A percentile compares a stretch with the other conserved stretches of the same genome.
Conservation (phyloP, 1,139 yeast species). For the Kodamaea sp. region DNA sequence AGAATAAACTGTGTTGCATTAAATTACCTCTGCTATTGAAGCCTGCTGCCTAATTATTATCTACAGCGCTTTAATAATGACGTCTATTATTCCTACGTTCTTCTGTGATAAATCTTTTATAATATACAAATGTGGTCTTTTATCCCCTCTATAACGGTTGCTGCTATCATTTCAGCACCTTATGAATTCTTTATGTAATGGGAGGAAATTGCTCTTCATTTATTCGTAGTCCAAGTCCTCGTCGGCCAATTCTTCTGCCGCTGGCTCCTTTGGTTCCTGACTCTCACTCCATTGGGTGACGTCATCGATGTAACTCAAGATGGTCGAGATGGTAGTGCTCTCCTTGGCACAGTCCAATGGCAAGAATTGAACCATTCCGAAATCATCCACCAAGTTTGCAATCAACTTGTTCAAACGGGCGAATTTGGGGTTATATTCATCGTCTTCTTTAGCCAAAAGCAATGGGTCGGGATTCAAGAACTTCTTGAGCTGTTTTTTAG, state of each 20-base stretch:
- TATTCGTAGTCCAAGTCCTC: conserved; percentile 15
- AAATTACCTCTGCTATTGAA: no score
- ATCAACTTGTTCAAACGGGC: conserved; percentile 74
- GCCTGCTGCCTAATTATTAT: no score
- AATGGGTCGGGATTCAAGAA: conserved; percentile 92
- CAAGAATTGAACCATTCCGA: conserved; percentile 96
- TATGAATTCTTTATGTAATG: no score
- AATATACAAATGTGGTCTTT: no score
- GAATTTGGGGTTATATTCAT: conserved; percentile 68
- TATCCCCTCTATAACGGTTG: no score
- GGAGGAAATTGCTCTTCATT: no score
- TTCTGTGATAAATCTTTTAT: no score
- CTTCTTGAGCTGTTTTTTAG: conserved; percentile 74
- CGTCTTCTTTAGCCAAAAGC: conserved; percentile 45
- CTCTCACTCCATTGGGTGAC: conserved; percentile 97
- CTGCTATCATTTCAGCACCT: no score
- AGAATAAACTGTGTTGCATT: no score
- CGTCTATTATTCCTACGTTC: no score
- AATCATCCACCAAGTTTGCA: conserved; percentile 90
- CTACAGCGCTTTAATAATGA: no score
- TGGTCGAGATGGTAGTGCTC: conserved; percentile 73
- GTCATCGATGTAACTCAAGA: conserved; percentile 90
- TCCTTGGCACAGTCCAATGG: conserved; percentile 86
- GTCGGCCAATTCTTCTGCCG: conserved; percentile 67
- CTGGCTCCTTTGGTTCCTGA: conserved; percentile 96